Percentiles rank a stretch among this genome's conserved stretches.
Conservation (phyloP, 805 yeast genomes). For the Wickerhamomyces ciferrii region DNA sequence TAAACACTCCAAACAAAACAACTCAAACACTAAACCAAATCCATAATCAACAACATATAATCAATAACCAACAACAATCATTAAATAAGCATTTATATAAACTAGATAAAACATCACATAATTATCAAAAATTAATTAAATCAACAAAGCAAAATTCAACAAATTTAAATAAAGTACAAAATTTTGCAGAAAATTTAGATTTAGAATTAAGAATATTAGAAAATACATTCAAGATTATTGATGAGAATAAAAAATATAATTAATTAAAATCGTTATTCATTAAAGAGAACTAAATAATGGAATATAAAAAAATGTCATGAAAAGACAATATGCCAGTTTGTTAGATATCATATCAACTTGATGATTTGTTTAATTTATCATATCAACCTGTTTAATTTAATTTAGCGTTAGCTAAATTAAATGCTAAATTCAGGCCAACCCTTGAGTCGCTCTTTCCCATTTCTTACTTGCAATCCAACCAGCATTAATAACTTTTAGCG, state of each 20-base stretch:
- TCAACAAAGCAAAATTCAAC: background rate
- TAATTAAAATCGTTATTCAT: conserved; percentile 4
- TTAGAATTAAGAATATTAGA: conserved; percentile 71
- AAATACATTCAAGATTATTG: conserved; percentile 36
- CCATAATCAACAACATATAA: conserved; percentile 15
- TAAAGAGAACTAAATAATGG: background rate
- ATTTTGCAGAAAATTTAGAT: conserved; percentile 64
- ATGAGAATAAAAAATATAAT: conserved; percentile 18
- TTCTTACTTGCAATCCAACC: conserved; percentile 82
- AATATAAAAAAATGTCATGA: too few relatives aligned
- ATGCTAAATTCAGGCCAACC: conserved; percentile 16
- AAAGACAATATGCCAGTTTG: too few relatives aligned
- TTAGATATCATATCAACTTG: too few relatives aligned
- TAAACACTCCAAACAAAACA: conserved; percentile 1
- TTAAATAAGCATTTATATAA: conserved; percentile 6
- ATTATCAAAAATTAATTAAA: conserved; percentile 6
- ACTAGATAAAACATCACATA: conserved; percentile 3
- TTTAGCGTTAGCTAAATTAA: background rate
- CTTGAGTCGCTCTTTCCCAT: conserved; percentile 55
- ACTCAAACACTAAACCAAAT: conserved; percentile 9
- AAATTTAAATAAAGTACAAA: conserved; percentile 34
- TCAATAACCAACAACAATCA: conserved; percentile 12
- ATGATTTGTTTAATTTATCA: too few relatives aligned
- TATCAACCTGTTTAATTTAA: background rate
- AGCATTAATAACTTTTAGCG: conserved; percentile 63